Conservation (phyloP, 371 early-diverging fungal species). For the Blakeslea trispora region DNA sequence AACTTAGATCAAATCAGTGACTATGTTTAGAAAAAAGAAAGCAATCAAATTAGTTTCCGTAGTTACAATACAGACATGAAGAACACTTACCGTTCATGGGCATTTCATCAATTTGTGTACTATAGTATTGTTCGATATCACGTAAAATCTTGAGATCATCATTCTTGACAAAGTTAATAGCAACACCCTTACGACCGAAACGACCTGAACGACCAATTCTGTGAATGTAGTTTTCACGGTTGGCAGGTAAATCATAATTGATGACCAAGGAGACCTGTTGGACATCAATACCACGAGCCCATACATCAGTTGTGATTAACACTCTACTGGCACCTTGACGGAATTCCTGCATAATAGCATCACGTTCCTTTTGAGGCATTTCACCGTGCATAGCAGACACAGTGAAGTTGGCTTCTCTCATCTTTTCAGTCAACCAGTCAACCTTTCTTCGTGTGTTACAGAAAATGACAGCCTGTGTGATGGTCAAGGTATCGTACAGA, state of each 20-base stretch:
- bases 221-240: slow-evolving; percentile 94
- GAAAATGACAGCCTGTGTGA: slow-evolving; percentile 99
- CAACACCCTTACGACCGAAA: slow-evolving; percentile 98
- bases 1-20: background rate
- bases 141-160: slow-evolving; percentile 87
- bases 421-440: slow-evolving; percentile 95
- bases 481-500: slow-evolving; percentile 93
- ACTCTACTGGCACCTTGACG: slow-evolving; percentile 87
- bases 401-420: slow-evolving; percentile 92
- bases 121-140: slow-evolving; percentile 92
- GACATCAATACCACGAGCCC: slow-evolving; percentile 98
- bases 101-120: slow-evolving; percentile 97
- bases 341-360: slow-evolving; percentile 92
- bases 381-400: slow-evolving; percentile 99
- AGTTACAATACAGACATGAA: no score
- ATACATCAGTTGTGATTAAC: slow-evolving; percentile 93
- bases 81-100: slow-evolving; percentile 74
- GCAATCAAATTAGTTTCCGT: no score
- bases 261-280: slow-evolving; percentile 96
- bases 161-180: slow-evolving; percentile 95
- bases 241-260: slow-evolving; percentile 92
- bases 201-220: slow-evolving; percentile 98
- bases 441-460: slow-evolving; percentile 99
- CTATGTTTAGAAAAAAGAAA: background rate
- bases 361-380: slow-evolving; percentile 92